These are phyloP conservation scores for Ehretia macrophylla DNA, from an alignment of 257 asterid genomes.

Conservation along the genomic window DNA sequence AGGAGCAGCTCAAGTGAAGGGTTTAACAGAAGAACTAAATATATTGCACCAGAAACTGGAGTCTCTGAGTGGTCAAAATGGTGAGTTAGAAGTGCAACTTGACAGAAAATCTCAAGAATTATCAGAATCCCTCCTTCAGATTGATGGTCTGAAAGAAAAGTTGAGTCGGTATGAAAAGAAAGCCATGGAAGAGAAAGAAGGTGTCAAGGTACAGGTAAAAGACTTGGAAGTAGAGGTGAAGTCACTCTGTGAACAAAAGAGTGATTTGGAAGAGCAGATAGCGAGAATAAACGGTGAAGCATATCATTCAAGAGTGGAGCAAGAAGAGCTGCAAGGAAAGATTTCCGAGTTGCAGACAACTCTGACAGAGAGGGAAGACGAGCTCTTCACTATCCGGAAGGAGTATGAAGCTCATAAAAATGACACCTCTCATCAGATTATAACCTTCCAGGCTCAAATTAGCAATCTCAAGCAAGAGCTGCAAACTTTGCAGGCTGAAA, in stretches of 20 bases:
- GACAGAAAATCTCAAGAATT: constrained; percentile 31
- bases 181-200: constrained; percentile 21
- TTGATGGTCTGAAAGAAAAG: constrained; percentile 34
- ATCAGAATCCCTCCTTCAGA: constrained; percentile 20
- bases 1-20: too few relatives aligned
- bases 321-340: too few relatives aligned
- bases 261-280: constrained; percentile 42
- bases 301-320: constrained; percentile 19
- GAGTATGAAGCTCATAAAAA: constrained; percentile 8
- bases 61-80: constrained; percentile 24
- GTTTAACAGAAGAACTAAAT: constrained; percentile 24
- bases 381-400: constrained; percentile 14
- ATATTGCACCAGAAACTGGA: constrained; percentile 31
- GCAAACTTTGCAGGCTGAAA: constrained; percentile 23
- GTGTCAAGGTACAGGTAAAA: constrained; percentile 16
- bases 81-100: constrained; percentile 29
- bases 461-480: constrained; percentile 23
- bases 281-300: constrained; percentile 24
- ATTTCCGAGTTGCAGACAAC: constrained; percentile 25
- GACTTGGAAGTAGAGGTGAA: constrained; percentile 34
- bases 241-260: constrained; percentile 25
- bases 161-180: constrained; percentile 8
- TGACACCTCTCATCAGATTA: constrained; percentile 16
- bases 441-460: constrained; percentile 6
- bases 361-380: constrained; percentile 33